phyloP scores from a whole-genome alignment of 768 basidiomycete genomes.

The Xerocomus potaroensis region DNA sequence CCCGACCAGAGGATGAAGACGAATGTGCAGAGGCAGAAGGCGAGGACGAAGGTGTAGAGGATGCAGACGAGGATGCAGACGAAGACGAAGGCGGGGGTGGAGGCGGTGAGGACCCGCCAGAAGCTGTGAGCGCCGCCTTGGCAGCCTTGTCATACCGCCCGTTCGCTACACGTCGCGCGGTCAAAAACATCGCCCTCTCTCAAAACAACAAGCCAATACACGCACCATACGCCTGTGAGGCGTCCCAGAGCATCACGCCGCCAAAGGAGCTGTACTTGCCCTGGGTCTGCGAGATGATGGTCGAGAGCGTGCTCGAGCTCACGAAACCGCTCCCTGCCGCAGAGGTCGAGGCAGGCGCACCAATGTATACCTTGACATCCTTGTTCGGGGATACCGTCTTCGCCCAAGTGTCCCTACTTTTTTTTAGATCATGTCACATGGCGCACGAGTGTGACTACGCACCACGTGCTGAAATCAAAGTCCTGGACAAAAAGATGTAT shows the following conservation, averaged over 20 bases:
- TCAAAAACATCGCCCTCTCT: background rate
- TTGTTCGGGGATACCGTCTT: conserved; percentile 38
- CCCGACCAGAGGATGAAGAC: background rate
- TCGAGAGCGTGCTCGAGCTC: conserved; percentile 28
- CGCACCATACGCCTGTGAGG: conserved; percentile 43
- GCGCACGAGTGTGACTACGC: conserved; percentile 46
- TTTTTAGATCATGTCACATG: too few species aligned
- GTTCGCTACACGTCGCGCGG: conserved; percentile 32
- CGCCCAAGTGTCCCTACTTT: conserved; percentile 52
- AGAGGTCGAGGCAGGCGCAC: conserved; percentile 38
- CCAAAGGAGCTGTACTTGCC: conserved; percentile 42
- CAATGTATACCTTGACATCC: conserved; percentile 46
- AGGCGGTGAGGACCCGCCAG: background rate
- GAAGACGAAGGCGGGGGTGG: background rate
- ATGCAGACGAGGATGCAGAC: background rate
- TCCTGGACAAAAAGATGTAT: conserved; percentile 32
- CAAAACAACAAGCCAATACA: background rate
- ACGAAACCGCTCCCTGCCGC: conserved; percentile 44
- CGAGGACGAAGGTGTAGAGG: background rate
- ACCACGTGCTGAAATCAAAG: conserved; percentile 42
- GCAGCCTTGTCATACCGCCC: conserved; percentile 38
- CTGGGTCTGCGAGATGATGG: conserved; percentile 31
- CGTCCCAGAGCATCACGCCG: conserved; percentile 42
- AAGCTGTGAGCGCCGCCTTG: conserved; percentile 36
- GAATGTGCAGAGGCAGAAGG: background rate